Base-by-base conservation (phyloP, 2,329 filamentous ascomycete species). In the Fusarium sp. region DNA sequence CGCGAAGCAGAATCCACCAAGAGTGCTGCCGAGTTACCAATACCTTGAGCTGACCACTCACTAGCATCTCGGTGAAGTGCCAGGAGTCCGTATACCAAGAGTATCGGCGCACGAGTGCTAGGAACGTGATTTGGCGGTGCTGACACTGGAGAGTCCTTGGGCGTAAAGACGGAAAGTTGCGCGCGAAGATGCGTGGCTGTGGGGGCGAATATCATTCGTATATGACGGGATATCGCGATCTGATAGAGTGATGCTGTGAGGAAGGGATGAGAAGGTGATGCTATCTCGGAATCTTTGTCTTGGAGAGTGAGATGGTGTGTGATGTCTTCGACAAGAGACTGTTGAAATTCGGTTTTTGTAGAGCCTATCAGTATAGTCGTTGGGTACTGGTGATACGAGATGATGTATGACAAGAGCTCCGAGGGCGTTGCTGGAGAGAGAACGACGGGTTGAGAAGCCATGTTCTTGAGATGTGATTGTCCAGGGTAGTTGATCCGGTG, bases 141-240 rank as follows among this genome's bases (percentile, higher is more conserved):
- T 0, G 81, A 69, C 0, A 85, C 76, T 18, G 75, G 81, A 10
- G 85, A 84, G 65, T 84, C 80, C 1, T 76, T 73, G 3, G 81
- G 72, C 20, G 83, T 83, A 68, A 90, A 88, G 61, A 90, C 86
- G 47, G 92, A 86, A 20, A 98, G 86, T 78, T 92, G 94, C 38
- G 94, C 94, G 63, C 94, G 92, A 8, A 98, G 88, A 81, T 91
- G 91, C 25, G 93, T 91, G 63, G 97, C 88, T 3, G 93, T 94
- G 0, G 94, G 91, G 64, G 91, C 89, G 82, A 97, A 98, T 38
- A 90, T 84, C 10, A 95, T 82, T 64, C 89, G 90, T 71, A 97
- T 88, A 77, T 92, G 90, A 33, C 91, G 89, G 9, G 94, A 92
- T 5, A 89, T 88, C 56, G 92, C 89, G 31, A 95, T 86, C 71